A percentile compares a stretch with the other conserved stretches of the same genome.
Conservation (phyloP, 2,329 filamentous ascomycete species). For the Didymella exigua region DNA sequence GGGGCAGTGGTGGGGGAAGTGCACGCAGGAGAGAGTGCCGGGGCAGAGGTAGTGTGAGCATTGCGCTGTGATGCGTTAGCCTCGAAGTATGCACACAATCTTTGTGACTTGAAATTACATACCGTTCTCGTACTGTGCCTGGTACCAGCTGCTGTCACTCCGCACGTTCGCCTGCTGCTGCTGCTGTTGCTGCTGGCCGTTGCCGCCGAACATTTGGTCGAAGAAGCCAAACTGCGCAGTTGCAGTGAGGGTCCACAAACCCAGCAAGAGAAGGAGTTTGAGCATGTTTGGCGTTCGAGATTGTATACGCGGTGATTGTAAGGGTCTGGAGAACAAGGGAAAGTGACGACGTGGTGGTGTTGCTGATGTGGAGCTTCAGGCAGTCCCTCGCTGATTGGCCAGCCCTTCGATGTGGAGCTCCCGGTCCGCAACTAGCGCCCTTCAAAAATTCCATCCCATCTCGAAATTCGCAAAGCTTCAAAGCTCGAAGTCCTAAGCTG, state of each 20-base stretch:
- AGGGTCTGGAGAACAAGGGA: neutral
- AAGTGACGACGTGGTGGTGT: slow-evolving; percentile 9
- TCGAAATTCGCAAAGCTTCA: slow-evolving; percentile 21
- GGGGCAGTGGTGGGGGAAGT: slow-evolving; percentile 96
- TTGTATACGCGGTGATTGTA: neutral
- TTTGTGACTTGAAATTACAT: slow-evolving; percentile 26
- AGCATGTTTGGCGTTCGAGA: slow-evolving; percentile 1
- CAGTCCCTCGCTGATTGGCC: slow-evolving; percentile 1
- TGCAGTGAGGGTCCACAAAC: slow-evolving; percentile 65
- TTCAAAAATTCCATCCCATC: slow-evolving; percentile 27
- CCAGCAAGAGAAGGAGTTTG: slow-evolving; percentile 38
- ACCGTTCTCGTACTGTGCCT: slow-evolving; percentile 71
- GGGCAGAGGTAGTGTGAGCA: slow-evolving; percentile 96
- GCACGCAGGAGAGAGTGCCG: slow-evolving; percentile 90
- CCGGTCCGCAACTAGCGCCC: slow-evolving; percentile 25
- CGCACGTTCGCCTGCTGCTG: slow-evolving; percentile 76
- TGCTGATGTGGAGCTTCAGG: slow-evolving; percentile 27
- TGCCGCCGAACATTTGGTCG: slow-evolving; percentile 90
- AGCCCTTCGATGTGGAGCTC: neutral
- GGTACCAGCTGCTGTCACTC: slow-evolving; percentile 83
- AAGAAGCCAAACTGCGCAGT: slow-evolving; percentile 95
- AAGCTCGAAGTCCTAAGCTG: slow-evolving; percentile 6
- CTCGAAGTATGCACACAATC: neutral
- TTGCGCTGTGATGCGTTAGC: slow-evolving; percentile 60
- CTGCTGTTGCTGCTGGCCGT: slow-evolving; percentile 61